Evolutionary conservation across 768 basidiomycete genomes (phyloP).

Genomic region (Panaeolus cyanescens): DNA sequence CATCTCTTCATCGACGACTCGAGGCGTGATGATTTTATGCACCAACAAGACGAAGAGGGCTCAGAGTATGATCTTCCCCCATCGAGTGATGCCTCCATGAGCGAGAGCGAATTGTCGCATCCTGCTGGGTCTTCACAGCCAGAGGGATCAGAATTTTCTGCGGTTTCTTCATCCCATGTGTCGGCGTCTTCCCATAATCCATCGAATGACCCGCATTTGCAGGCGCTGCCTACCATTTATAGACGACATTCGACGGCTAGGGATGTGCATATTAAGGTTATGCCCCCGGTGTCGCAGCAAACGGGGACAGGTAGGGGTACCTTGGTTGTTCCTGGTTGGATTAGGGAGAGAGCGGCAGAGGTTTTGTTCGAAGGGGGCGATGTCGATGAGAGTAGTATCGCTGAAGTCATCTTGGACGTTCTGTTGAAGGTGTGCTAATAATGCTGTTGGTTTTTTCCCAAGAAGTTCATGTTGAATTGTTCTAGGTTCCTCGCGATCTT

Average conservation of each 20-base stretch:
- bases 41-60: constrained; percentile 30
- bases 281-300: constrained; percentile 67
- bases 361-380: constrained; percentile 89
- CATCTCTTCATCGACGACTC: constrained; percentile 44
- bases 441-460: not conserved
- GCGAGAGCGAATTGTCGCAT: constrained; percentile 69
- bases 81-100: constrained; percentile 53
- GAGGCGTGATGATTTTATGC: constrained; percentile 30
- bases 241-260: constrained; percentile 78
- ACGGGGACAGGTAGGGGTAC: constrained; percentile 76
- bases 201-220: constrained; percentile 53
- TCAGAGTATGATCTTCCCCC: constrained; percentile 40
- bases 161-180: constrained; percentile 47
- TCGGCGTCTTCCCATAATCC: constrained; percentile 23
- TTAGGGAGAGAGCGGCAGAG: constrained; percentile 89
- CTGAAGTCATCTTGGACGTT: constrained; percentile 78
- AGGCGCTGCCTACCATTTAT: constrained; percentile 71
- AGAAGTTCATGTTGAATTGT: constrained; percentile 2
- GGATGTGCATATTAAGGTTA: constrained; percentile 67
- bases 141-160: constrained; percentile 57
- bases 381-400: constrained; percentile 83
- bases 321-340: constrained; percentile 90
- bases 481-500: constrained; percentile 86
- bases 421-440: constrained; percentile 66
- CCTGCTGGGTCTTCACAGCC: constrained; percentile 47